These are phyloP conservation scores for Debaryomyces singareniensis DNA, from an alignment of 1,139 yeast species.

Conservation along the genomic window DNA sequence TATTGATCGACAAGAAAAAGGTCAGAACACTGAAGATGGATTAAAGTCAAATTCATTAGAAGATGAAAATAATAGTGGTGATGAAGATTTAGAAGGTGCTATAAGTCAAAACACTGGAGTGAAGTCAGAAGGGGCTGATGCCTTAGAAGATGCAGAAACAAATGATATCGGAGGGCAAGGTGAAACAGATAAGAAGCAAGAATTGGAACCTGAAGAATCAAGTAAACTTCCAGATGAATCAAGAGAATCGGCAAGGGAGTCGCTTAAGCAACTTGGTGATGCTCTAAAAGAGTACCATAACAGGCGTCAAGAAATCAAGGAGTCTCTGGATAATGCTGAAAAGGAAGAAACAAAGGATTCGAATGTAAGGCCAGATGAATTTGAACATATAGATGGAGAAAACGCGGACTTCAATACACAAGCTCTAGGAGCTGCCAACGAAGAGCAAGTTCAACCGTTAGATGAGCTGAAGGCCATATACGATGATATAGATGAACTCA, in stretches of 20 bases:
- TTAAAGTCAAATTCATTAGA: slow-evolving; percentile 10
- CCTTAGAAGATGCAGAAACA: slow-evolving; percentile 60
- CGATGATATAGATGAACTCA: slow-evolving; percentile 39
- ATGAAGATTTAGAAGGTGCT: slow-evolving; percentile 40
- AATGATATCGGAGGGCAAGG: slow-evolving; percentile 68
- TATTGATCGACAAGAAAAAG: slow-evolving; percentile 8
- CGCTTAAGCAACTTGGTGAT: slow-evolving; percentile 84
- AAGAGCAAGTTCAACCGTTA: slow-evolving; percentile 70
- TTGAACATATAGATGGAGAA: slow-evolving; percentile 87
- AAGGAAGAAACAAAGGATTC: slow-evolving; percentile 48
- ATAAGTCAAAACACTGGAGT: slow-evolving; percentile 68
- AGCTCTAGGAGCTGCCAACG: slow-evolving; percentile 85
- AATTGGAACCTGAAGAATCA: not conserved
- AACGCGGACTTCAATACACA: slow-evolving; percentile 74
- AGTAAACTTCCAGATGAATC: slow-evolving; percentile 41
- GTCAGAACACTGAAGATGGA: too few relatives aligned
- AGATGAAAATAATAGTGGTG: slow-evolving; percentile 18
- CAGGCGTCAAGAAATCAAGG: slow-evolving; percentile 79
- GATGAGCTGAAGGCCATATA: slow-evolving; percentile 88
- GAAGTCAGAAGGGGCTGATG: slow-evolving; percentile 73
- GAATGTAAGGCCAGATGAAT: slow-evolving; percentile 65
- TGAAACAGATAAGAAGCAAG: slow-evolving; percentile 1
- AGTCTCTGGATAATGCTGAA: slow-evolving; percentile 45
- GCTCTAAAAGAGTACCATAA: slow-evolving; percentile 87
- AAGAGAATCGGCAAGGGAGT: slow-evolving; percentile 69